Conservation (phyloP, 2,329 filamentous ascomycete species). For the Dothideomycetes sp. region DNA sequence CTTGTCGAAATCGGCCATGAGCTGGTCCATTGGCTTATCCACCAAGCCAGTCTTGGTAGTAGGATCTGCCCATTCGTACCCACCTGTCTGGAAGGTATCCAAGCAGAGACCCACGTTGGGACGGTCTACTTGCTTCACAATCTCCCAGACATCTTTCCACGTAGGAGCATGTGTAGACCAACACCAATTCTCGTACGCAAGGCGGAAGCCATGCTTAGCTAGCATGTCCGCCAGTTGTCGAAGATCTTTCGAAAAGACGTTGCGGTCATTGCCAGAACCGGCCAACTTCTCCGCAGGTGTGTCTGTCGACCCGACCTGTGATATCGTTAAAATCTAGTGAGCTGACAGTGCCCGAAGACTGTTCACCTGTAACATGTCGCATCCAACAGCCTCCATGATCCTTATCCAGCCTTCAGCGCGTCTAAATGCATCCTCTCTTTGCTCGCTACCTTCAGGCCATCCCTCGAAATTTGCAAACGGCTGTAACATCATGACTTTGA, state of each 20-base stretch:
- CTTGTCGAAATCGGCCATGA: conserved; percentile 29
- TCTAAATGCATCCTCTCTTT: conserved; percentile 51
- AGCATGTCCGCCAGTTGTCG: conserved; percentile 53
- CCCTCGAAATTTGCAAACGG: conserved; percentile 70
- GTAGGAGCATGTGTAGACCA: conserved; percentile 60
- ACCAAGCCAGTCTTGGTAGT: conserved; percentile 50
- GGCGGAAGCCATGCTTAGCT: conserved; percentile 42
- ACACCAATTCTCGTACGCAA: conserved; percentile 77
- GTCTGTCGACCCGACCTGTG: conserved; percentile 52
- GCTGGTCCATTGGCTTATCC: conserved; percentile 24
- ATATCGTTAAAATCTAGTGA: not conserved
- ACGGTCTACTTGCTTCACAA: conserved; percentile 51
- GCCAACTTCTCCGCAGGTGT: conserved; percentile 41
- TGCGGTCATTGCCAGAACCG: conserved; percentile 28
- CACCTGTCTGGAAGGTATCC: conserved; percentile 67
- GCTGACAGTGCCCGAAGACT: not conserved
- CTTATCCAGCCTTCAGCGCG: conserved; percentile 56
- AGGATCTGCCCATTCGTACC: conserved; percentile 63
- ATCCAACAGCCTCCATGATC: conserved; percentile 60
- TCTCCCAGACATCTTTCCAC: conserved; percentile 61
- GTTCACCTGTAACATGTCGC: conserved; percentile 57
- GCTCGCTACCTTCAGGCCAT: conserved; percentile 48
- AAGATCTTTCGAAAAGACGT: conserved; percentile 49
- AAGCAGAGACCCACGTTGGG: conserved; percentile 63
- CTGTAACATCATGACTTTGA: conserved; percentile 61